Percentiles rank a stretch among this genome's conserved stretches.
Evolutionary conservation across 1,139 yeast species (phyloP).

Genomic region (Hansenula sp.): DNA sequence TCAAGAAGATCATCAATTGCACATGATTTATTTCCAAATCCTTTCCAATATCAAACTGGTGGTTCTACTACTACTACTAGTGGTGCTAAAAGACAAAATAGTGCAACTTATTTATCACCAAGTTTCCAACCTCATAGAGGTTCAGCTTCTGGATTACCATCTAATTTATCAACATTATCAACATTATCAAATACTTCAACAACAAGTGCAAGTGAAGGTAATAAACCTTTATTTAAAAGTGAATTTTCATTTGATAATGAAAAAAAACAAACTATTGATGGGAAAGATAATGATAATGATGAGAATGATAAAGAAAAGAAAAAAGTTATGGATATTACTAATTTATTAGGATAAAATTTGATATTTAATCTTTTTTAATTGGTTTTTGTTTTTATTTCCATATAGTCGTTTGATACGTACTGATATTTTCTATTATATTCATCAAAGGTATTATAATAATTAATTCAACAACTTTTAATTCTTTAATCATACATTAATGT

Average conservation of each 20-base stretch:
- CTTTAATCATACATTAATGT: too few relatives aligned
- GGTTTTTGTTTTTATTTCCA: too few relatives aligned
- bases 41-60: constrained; percentile 8
- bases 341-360: not conserved
- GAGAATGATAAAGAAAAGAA: not conserved
- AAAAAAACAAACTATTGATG: not conserved
- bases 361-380: not conserved
- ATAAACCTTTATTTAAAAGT: not conserved
- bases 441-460: not conserved
- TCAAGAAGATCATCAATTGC: constrained; percentile 23
- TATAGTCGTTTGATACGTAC: not conserved
- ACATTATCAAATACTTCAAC: not conserved
- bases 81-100: constrained; percentile 18
- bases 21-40: constrained; percentile 19
- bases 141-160: constrained; percentile 12
- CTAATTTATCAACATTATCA: constrained; percentile 9
- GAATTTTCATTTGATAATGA: not conserved
- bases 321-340: constrained; percentile 2
- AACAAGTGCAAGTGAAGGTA: not conserved
- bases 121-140: constrained; percentile 17
- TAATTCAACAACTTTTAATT: too few relatives aligned
- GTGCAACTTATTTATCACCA: constrained; percentile 19
- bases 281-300: not conserved
- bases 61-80: too few relatives aligned
- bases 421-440: not conserved